phyloP scores from a whole-genome alignment of 768 basidiomycete species.

The Termitomyces sp. region DNA sequence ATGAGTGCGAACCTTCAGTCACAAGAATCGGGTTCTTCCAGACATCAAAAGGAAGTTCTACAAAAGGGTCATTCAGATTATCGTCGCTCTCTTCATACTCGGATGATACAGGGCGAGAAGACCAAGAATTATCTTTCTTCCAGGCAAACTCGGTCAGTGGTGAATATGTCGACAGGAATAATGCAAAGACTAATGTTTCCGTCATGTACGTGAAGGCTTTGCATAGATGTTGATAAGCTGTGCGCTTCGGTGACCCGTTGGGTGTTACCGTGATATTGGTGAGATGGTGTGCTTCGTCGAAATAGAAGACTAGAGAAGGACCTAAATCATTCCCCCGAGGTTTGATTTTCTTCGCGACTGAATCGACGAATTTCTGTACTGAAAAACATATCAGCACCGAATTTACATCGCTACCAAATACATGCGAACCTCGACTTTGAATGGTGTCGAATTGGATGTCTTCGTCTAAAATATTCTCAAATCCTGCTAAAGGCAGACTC shows the following conservation, averaged over 20 bases:
- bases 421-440: not conserved
- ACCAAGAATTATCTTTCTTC: not conserved
- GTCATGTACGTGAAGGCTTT: not conserved
- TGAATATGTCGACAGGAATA: not conserved
- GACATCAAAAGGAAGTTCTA: constrained; percentile 4
- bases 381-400: not conserved
- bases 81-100: not conserved
- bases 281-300: not conserved
- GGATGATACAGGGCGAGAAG: not conserved
- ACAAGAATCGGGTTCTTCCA: not conserved
- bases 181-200: not conserved
- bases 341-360: not conserved
- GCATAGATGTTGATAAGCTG: constrained; percentile 2
- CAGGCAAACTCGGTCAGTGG: not conserved
- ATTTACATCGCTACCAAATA: not conserved
- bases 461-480: not conserved
- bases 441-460: rapidly evolving
- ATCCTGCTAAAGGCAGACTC: not conserved
- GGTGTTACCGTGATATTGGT: not conserved
- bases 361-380: not conserved
- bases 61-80: not conserved
- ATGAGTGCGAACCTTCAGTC: not conserved
- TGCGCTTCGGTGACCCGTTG: not conserved
- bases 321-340: not conserved
- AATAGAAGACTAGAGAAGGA: not conserved